Percentiles rank a stretch among this genome's conserved stretches.
phyloP scores from a whole-genome alignment of 129 eudicot genomes.

The Tagetes patula region DNA sequence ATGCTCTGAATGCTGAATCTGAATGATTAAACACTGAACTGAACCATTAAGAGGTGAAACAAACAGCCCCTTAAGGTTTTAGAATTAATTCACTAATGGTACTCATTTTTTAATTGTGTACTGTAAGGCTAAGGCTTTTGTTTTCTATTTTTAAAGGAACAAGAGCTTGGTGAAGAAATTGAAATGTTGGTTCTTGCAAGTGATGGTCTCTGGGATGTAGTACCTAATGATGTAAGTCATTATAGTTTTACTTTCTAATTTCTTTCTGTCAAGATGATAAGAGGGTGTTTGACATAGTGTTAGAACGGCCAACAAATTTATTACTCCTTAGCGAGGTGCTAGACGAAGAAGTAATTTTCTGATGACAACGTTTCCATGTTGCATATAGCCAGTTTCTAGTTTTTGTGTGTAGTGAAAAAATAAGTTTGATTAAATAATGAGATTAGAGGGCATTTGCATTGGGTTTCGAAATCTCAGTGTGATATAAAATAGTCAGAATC shows the following conservation, averaged over 20 bases:
- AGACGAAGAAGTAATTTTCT: too few species aligned
- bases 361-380: not conserved
- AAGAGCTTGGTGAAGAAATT: constrained; percentile 60
- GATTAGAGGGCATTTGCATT: not conserved
- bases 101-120: not conserved
- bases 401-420: not conserved
- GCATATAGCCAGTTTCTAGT: not conserved
- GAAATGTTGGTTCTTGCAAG: constrained; percentile 85
- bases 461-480: not conserved
- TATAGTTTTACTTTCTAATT: not conserved
- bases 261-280: not conserved
- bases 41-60: too few species aligned
- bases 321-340: not conserved
- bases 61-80: too few species aligned
- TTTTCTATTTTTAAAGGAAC: constrained; percentile 46
- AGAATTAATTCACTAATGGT: not conserved
- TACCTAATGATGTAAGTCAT: constrained; percentile 64
- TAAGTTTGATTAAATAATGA: not conserved
- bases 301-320: too few species aligned
- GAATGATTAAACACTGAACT: too few species aligned
- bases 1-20: too few species aligned
- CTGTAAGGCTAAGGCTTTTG: not conserved
- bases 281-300: not conserved
- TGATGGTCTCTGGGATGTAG: constrained; percentile 92
- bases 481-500: not conserved